A percentile compares a stretch with the other conserved stretches of the same genome.
phyloP scores from a whole-genome alignment of 768 basidiomycete species.

The Lyophyllum decastes region DNA sequence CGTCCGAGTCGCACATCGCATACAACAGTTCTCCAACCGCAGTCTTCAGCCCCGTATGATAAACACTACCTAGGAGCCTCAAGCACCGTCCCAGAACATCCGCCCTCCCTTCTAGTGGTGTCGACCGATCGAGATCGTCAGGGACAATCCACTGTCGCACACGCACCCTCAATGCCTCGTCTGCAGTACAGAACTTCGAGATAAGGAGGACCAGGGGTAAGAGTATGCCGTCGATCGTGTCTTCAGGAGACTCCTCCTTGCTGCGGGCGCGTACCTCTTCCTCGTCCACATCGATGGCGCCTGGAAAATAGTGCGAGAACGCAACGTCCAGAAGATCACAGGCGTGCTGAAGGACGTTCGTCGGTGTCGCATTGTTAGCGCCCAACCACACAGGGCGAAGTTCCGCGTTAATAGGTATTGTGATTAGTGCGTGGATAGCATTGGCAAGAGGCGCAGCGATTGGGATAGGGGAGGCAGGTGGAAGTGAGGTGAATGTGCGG shows the following conservation, averaged over 20 bases:
- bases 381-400: constrained; percentile 68
- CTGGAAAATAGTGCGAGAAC: constrained; percentile 68
- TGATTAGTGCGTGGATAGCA: constrained; percentile 79
- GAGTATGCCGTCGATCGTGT: constrained; percentile 74
- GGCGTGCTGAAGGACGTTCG: constrained; percentile 62
- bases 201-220: constrained; percentile 78
- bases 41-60: constrained; percentile 72
- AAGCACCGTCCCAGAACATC: constrained; percentile 81
- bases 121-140: constrained; percentile 75
- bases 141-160: constrained; percentile 76
- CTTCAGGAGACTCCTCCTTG: constrained; percentile 49
- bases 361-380: constrained; percentile 24
- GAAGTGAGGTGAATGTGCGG: constrained; percentile 66
- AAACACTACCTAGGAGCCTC: constrained; percentile 73
- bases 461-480: constrained; percentile 61
- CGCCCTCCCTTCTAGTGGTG: constrained; percentile 69
- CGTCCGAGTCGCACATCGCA: constrained; percentile 78
- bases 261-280: constrained; percentile 52
- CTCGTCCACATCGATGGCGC: constrained; percentile 64
- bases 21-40: constrained; percentile 87
- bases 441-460: constrained; percentile 77
- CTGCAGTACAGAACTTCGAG: constrained; percentile 66
- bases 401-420: constrained; percentile 65
- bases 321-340: constrained; percentile 66
- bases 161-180: constrained; percentile 54